Percentiles rank a stretch among this genome's conserved stretches.
phyloP scores from a whole-genome alignment of 768 basidiomycete species.

The Lepiota brunneoincarnata region DNA sequence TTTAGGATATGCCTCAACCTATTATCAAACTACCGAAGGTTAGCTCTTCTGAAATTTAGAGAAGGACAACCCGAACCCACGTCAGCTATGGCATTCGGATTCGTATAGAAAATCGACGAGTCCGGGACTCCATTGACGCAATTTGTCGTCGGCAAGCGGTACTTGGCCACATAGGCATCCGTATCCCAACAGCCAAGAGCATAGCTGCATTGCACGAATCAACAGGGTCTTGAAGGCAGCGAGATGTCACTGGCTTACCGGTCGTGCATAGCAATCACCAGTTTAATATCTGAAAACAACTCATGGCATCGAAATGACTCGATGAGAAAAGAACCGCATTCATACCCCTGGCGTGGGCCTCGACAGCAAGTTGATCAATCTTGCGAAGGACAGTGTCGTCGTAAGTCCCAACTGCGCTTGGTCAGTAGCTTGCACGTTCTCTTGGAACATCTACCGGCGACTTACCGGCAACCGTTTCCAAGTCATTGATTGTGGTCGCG shows the following conservation, averaged over 20 bases:
- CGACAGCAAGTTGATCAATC: constrained; percentile 21
- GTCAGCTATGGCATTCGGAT: constrained; percentile 23
- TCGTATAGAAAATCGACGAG: constrained; percentile 23
- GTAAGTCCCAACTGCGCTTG: constrained; percentile 19
- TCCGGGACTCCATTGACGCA: constrained; percentile 25
- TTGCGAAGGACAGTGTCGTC: constrained; percentile 22
- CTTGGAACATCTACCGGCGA: background rate
- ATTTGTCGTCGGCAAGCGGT: constrained; percentile 18
- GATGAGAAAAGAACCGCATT: background rate
- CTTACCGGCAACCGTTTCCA: constrained; percentile 21
- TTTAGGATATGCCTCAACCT: constrained; percentile 23
- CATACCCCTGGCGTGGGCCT: constrained; percentile 22
- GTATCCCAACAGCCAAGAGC: constrained; percentile 26
- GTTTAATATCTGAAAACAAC: constrained; percentile 19
- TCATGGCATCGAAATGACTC: background rate
- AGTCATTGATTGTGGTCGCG: constrained; percentile 19
- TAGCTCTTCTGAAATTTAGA: background rate
- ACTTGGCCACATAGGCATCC: constrained; percentile 24
- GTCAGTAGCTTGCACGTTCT: background rate
- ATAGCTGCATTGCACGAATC: constrained; percentile 10
- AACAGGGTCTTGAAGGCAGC: background rate
- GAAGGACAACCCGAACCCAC: constrained; percentile 5
- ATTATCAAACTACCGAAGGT: constrained; percentile 18
- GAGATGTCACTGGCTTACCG: constrained; percentile 5
- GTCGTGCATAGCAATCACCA: constrained; percentile 26